Evolutionary conservation across 257 asterid species (phyloP).

Genomic region (Solanum microdontum): DNA sequence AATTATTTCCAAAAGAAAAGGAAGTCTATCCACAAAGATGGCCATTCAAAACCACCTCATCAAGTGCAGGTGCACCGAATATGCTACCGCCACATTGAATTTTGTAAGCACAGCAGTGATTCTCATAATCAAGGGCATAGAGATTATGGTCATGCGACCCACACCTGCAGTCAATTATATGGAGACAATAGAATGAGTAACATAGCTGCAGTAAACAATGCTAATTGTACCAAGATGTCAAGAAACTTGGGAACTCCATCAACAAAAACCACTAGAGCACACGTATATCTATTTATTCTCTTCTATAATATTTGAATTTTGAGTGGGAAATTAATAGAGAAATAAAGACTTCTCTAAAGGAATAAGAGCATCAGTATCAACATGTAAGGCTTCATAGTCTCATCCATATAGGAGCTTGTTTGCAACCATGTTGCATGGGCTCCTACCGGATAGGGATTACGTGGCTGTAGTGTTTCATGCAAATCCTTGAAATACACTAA

Average conservation of each 20-base stretch:
- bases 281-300: neutral
- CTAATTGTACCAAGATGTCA: neutral
- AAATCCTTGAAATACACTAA: neutral
- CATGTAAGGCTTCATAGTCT: neutral
- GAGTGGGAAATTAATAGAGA: neutral
- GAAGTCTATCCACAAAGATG: neutral
- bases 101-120: slow-evolving; percentile 46
- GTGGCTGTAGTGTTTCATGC: neutral
- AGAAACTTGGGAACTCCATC: neutral
- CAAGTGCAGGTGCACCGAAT: slow-evolving; percentile 80
- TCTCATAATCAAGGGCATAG: slow-evolving; percentile 79
- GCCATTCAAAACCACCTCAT: slow-evolving; percentile 42
- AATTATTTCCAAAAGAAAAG: neutral
- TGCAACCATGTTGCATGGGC: neutral
- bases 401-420: neutral
- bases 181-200: neutral
- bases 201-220: neutral
- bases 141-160: slow-evolving; percentile 88
- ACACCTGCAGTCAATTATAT: slow-evolving; percentile 50
- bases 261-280: neutral
- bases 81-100: slow-evolving; percentile 80
- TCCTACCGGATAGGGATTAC: neutral
- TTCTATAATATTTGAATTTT: neutral
- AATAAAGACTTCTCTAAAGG: neutral
- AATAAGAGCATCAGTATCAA: neutral